A percentile compares a stretch with the other conserved stretches of the same genome.
Conservation (phyloP, 192 early-diverging fungal species). For the Coemansia sp. region DNA sequence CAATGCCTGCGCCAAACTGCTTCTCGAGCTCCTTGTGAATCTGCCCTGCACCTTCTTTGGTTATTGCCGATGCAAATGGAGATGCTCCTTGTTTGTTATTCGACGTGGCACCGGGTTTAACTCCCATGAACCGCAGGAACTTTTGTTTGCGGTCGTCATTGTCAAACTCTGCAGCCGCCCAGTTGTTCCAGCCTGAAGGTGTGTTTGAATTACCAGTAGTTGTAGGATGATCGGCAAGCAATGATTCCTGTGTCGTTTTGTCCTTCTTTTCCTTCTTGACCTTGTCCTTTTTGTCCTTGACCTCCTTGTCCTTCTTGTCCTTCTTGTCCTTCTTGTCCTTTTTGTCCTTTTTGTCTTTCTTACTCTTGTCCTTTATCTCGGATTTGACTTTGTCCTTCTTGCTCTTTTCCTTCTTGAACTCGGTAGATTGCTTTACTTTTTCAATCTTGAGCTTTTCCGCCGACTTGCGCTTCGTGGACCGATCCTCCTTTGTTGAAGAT, state of each 20-base stretch:
- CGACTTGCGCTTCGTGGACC: not conserved
- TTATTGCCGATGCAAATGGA: slow-evolving; percentile 47
- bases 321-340: slow-evolving; percentile 17
- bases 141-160: slow-evolving; percentile 45
- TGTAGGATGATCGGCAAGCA: not conserved
- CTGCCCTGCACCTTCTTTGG: slow-evolving; percentile 26
- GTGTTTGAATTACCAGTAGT: not conserved
- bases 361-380: slow-evolving; percentile 9
- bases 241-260: not conserved
- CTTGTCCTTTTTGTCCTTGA: not conserved
- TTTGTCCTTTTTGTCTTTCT: not conserved
- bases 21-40: slow-evolving; percentile 47
- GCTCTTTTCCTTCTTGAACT: slow-evolving; percentile 7
- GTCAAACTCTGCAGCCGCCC: slow-evolving; percentile 38
- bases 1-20: slow-evolving; percentile 37
- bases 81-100: slow-evolving; percentile 6
- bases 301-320: slow-evolving; percentile 12
- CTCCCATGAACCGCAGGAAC: slow-evolving; percentile 49
- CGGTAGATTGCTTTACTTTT: not conserved
- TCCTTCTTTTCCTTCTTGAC: slow-evolving; percentile 6
- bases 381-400: slow-evolving; percentile 7
- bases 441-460: not conserved
- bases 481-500: not conserved
- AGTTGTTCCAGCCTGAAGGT: slow-evolving; percentile 45
- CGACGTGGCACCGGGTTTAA: slow-evolving; percentile 10